These are phyloP conservation scores for Debaryomyces subglobosus DNA, from an alignment of 1,139 yeast genomes.

Conservation along the genomic window DNA sequence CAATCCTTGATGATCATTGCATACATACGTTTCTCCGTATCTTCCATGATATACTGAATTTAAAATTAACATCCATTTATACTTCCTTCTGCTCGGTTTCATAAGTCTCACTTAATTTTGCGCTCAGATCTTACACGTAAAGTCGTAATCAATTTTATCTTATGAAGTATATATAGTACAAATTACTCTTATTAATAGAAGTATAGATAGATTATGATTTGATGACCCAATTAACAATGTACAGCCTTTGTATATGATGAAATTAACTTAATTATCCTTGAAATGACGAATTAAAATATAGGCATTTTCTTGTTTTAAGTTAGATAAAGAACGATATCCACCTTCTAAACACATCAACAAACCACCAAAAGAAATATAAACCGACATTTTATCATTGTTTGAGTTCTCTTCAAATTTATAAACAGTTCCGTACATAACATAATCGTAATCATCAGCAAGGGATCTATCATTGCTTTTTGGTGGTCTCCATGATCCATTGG, in stretches of 20 bases:
- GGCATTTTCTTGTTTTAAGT: constrained; percentile 91
- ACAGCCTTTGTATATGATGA: constrained; percentile 1
- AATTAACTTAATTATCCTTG: constrained; percentile 38
- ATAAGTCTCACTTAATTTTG: not conserved
- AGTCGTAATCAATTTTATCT: constrained; percentile 3
- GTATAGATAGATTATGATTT: not conserved
- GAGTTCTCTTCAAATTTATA: constrained; percentile 92
- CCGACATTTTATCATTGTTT: constrained; percentile 75
- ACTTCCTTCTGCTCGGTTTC: not conserved
- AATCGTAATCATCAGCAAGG: constrained; percentile 95
- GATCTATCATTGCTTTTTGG: constrained; percentile 83
- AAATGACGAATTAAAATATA: constrained; percentile 84
- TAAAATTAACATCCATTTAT: not conserved
- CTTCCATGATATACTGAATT: constrained; percentile 17
- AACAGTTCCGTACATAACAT: constrained; percentile 98
- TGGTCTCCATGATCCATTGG: constrained; percentile 88
- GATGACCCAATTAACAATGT: not conserved
- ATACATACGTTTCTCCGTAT: constrained; percentile 24
- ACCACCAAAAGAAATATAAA: constrained; percentile 95
- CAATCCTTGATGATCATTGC: not conserved
- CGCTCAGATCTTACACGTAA: constrained; percentile 5
- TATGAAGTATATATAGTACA: constrained; percentile 6
- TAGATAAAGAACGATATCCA: constrained; percentile 83
- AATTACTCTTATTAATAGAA: constrained; percentile 6
- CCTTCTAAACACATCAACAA: constrained; percentile 93